Conservation (phyloP, 495 filamentous ascomycete species). For the Parathielavia appendiculata region DNA sequence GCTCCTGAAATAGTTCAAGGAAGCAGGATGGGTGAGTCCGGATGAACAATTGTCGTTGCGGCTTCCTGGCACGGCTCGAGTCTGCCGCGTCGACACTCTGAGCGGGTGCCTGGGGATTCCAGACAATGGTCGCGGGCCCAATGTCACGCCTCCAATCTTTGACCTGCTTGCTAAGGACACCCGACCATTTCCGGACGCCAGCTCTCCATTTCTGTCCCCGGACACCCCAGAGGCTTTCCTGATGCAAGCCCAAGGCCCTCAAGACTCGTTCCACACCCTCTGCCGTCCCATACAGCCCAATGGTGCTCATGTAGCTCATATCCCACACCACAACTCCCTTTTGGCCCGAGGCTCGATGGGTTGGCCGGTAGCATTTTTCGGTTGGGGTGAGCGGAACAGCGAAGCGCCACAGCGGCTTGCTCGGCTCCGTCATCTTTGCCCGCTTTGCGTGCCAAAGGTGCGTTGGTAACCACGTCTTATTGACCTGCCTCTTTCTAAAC, state of each 20-base stretch:
- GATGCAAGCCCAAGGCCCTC: constrained; percentile 55
- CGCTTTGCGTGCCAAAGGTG: constrained; percentile 92
- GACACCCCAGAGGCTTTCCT: constrained; percentile 53
- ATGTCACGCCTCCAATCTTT: constrained; percentile 54
- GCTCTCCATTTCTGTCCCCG: constrained; percentile 68
- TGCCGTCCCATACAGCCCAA: constrained; percentile 66
- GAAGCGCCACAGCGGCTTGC: constrained; percentile 82
- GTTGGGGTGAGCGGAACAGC: constrained; percentile 76
- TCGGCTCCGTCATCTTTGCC: constrained; percentile 76
- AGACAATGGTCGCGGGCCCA: constrained; percentile 73
- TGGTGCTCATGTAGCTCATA: constrained; percentile 89
- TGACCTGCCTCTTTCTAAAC: constrained; percentile 76
- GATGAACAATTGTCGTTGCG: constrained; percentile 60
- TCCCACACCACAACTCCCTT: constrained; percentile 75
- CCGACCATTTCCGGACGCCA: constrained; percentile 64
- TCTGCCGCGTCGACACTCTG: constrained; percentile 7
- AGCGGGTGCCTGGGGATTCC: constrained; percentile 42
- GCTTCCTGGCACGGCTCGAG: constrained; percentile 32
- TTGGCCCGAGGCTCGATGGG: constrained; percentile 67
- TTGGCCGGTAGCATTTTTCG: constrained; percentile 81
- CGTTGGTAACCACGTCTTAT: constrained; percentile 93
- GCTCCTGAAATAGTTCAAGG: constrained; percentile 70
- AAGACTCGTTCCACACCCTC: constrained; percentile 60
- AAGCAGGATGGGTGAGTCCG: constrained; percentile 87
- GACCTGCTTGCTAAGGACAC: constrained; percentile 57